Percentiles rank a stretch among this genome's conserved stretches.
Conservation (phyloP, 2,329 filamentous ascomycete genomes). For the Calonectria henricotiae region DNA sequence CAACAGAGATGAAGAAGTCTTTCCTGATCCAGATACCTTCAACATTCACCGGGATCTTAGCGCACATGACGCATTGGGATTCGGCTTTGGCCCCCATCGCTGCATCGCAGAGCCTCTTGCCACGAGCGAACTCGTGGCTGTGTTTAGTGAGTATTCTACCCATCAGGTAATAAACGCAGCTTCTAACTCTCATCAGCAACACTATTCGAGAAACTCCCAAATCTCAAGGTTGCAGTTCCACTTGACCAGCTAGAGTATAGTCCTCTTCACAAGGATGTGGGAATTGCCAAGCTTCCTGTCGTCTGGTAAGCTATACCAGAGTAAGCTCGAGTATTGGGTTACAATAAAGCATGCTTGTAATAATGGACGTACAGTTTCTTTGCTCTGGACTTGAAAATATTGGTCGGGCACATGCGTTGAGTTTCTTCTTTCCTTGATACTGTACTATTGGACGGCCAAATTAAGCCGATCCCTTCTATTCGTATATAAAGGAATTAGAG, state of each 20-base stretch:
- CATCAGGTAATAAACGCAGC: background rate
- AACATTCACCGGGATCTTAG: constrained; percentile 60
- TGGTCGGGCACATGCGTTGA: background rate
- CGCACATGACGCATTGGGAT: constrained; percentile 60
- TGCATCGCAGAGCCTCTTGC: constrained; percentile 65
- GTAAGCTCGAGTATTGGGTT: too few relatives aligned
- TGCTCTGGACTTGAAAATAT: too few relatives aligned
- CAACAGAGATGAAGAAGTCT: constrained; percentile 65
- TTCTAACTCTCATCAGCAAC: constrained; percentile 50
- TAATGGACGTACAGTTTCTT: background rate
- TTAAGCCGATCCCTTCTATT: background rate
- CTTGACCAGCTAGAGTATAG: constrained; percentile 61
- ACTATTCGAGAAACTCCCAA: constrained; percentile 60
- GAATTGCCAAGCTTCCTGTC: constrained; percentile 60
- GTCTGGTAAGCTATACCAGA: constrained; percentile 49
- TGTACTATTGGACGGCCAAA: background rate
- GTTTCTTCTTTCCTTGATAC: background rate
- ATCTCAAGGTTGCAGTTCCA: constrained; percentile 59
- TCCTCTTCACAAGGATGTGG: constrained; percentile 60
- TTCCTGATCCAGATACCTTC: constrained; percentile 61
- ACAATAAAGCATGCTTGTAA: too few relatives aligned
- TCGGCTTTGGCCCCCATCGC: constrained; percentile 64
- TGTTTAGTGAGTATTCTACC: constrained; percentile 59
- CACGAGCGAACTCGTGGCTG: constrained; percentile 61
- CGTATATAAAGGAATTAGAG: too few relatives aligned